These are phyloP conservation scores for Phlegmacium glaucopus DNA, from an alignment of 768 basidiomycete genomes.

Conservation along the genomic window DNA sequence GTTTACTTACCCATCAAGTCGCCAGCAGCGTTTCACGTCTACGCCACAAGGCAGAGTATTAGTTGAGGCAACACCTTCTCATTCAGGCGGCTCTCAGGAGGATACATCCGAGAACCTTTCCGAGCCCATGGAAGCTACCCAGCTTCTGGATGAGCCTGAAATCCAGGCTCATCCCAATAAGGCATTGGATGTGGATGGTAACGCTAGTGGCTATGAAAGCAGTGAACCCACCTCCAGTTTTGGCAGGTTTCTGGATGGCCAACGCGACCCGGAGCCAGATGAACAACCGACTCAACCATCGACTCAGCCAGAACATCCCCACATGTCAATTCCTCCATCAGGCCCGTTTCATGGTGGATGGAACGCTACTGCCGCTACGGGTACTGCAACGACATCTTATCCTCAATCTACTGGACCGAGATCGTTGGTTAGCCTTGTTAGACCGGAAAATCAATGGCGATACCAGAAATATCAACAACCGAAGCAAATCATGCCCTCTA, in stretches of 20 bases:
- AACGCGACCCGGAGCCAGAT: constrained; percentile 5
- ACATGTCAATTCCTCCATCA: constrained; percentile 4
- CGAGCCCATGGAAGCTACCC: constrained; percentile 22
- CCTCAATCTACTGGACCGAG: constrained; percentile 5
- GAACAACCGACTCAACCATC: constrained; percentile 32
- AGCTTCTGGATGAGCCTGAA: constrained; percentile 15
- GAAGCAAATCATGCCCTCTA: background rate
- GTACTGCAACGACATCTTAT: constrained; percentile 1
- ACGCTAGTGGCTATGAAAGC: constrained; percentile 29
- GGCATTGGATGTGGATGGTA: constrained; percentile 11
- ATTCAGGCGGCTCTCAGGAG: constrained; percentile 37
- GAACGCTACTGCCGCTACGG: constrained; percentile 7
- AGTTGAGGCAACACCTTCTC: constrained; percentile 54
- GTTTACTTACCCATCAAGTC: constrained; percentile 5
- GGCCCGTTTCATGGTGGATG: constrained; percentile 5
- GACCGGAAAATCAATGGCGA: constrained; percentile 24
- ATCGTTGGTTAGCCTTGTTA: constrained; percentile 24
- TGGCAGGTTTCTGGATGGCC: constrained; percentile 34
- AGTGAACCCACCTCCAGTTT: constrained; percentile 38
- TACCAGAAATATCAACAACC: constrained; percentile 17
- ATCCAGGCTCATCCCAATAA: constrained; percentile 2
- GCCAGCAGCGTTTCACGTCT: constrained; percentile 1
- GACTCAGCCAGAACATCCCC: constrained; percentile 27
- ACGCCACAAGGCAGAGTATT: constrained; percentile 26
- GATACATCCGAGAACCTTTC: constrained; percentile 11